phyloP scores from a whole-genome alignment of 345 rosid species.

The Cardiospermum halicacabum region DNA sequence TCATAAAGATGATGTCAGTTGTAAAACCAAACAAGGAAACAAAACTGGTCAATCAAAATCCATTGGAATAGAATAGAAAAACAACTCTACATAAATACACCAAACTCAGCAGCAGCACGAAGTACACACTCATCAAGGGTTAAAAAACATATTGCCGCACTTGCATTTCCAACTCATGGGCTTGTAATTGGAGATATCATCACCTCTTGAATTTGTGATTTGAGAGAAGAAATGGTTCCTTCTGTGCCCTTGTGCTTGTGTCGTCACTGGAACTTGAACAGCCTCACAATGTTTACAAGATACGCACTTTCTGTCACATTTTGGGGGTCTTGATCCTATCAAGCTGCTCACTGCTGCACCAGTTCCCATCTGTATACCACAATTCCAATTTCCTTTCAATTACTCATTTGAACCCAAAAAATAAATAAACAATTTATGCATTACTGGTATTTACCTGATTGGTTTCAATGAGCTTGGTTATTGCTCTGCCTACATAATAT shows the following conservation, averaged over 20 bases:
- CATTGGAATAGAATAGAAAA: no score
- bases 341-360: conserved; percentile 23
- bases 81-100: not conserved
- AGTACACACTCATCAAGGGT: no score
- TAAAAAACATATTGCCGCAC: conserved; percentile 51
- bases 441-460: conserved; percentile 17
- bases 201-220: conserved; percentile 39
- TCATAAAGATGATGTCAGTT: not conserved
- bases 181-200: conserved; percentile 56
- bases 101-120: no score
- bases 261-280: conserved; percentile 53
- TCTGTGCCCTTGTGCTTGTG: conserved; percentile 16
- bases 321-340: conserved; percentile 68
- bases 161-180: conserved; percentile 81
- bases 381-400: not conserved
- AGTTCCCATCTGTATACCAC: conserved; percentile 17
- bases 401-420: not conserved
- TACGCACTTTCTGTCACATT: conserved; percentile 50
- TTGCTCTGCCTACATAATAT: conserved; percentile 28
- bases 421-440: not conserved
- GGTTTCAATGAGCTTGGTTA: conserved; percentile 26
- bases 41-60: no score
- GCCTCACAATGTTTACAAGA: conserved; percentile 55
- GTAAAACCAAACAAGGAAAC: not conserved
- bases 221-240: conserved; percentile 17